Conservation (phyloP, 164 flowering plant species). For the Liquidambar formosana region DNA sequence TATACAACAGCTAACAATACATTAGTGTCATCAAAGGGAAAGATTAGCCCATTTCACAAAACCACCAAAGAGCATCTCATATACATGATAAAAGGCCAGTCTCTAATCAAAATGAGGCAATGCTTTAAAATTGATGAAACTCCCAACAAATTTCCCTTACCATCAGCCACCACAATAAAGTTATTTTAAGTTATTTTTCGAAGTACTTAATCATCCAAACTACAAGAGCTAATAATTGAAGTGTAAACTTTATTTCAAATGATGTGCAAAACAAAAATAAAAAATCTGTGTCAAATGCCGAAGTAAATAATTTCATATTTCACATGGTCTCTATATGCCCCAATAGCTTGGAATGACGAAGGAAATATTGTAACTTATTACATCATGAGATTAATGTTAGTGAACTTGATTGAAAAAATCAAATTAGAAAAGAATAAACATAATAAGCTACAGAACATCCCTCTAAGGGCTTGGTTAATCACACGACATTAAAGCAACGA, state of each 20-base stretch:
- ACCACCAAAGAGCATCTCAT: no score
- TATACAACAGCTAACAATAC: no score
- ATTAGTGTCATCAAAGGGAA: no score
- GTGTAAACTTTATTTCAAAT: background rate
- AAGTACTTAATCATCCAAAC: background rate
- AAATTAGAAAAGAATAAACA: conserved; percentile 5
- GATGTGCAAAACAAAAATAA: background rate
- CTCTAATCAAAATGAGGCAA: no score
- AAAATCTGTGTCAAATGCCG: no score
- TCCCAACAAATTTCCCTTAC: no score
- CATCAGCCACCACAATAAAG: no score
- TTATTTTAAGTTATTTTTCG: no score
- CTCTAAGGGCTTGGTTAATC: background rate
- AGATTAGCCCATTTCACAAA: no score
- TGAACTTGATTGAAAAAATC: background rate
- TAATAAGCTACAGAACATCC: background rate
- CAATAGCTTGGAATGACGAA: background rate
- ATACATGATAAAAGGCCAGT: no score
- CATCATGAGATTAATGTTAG: background rate
- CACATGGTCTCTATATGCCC: background rate
- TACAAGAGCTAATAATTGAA: background rate
- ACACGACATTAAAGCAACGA: background rate
- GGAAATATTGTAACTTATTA: background rate
- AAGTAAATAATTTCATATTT: background rate
- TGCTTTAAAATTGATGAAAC: no score